Percentiles rank a stretch among this genome's conserved stretches.
phyloP scores from a whole-genome alignment of 345 rosid genomes.

The Reutealis trisperma region DNA sequence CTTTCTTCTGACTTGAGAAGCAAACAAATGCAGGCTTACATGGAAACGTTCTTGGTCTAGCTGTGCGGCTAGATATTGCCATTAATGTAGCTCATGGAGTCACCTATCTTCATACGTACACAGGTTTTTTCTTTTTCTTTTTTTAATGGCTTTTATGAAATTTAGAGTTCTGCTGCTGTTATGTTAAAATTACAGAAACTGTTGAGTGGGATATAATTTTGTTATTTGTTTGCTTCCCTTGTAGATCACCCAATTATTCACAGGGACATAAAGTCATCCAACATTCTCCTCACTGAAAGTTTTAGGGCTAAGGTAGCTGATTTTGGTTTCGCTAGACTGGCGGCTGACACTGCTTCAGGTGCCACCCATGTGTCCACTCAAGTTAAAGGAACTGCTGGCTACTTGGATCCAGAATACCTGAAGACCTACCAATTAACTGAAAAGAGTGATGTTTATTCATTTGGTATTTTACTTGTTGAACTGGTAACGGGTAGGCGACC shows the following conservation, averaged over 20 bases:
- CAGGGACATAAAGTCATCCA: conserved; percentile 92
- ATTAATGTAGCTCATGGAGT: conserved; percentile 89
- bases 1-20: conserved; percentile 22
- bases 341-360: conserved; percentile 77
- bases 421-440: conserved; percentile 87
- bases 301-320: conserved; percentile 91
- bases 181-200: neutral
- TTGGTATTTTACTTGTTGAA: conserved; percentile 82
- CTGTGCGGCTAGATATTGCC: conserved; percentile 72
- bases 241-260: conserved; percentile 96
- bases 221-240: conserved; percentile 17
- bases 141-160: conserved; percentile 5
- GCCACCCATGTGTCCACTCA: conserved; percentile 93
- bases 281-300: conserved; percentile 84
- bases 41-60: conserved; percentile 60
- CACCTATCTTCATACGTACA: conserved; percentile 95
- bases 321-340: conserved; percentile 87
- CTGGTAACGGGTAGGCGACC: conserved; percentile 84
- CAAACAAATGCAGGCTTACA: conserved; percentile 49
- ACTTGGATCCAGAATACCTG: conserved; percentile 89
- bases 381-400: conserved; percentile 97
- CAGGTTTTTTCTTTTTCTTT: conserved; percentile 55
- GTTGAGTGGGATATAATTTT: conserved; percentile 8
- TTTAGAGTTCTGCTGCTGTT: neutral
- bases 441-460: conserved; percentile 93